Base-by-base conservation (phyloP, 2,329 filamentous ascomycete genomes). In the Exophiala phaeomuriformis region DNA sequence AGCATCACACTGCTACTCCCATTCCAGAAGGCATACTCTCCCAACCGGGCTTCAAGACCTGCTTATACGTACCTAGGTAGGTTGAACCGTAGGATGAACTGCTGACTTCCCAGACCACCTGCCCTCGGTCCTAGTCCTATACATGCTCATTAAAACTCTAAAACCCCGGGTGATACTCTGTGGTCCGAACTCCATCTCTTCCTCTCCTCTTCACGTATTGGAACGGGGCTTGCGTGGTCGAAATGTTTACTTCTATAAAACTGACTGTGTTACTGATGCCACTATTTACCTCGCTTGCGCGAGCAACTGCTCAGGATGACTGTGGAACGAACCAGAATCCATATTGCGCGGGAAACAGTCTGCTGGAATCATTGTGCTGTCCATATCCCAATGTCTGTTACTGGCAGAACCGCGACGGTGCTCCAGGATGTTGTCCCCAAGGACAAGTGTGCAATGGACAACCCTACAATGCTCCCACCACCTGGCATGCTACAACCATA, bases 351-450 rank as follows among this genome's bases (percentile, higher is more conserved):
- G 61, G 63, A 7, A 57, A 63, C 40, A 52, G 36, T 41, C 36
- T 50, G 33, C 58, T 64, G 33, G 60, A 62, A 33, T 39, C 53
- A 12, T 35, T 64, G 30, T 64, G 63, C 50, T 64, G 63, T 47
- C 52, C 56, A 8, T 59, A 52, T 41, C 61, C 61, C 19, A 55
- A 57, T 46, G 57, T 64, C 19, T 64, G 63, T 47, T 66, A 65
- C 58, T 65, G 62, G 57, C 55, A 59, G 28, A 57, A 66, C 43
- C 56, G 63, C 28, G 52, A 61, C n/a, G 62, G 64, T 4, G 45
- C 52, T 2, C 58, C 64, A 6, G 62, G 56, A 10, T 66, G 64
- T 52, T 66, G 64, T 59, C 62, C 64, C 1, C 50, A 59, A 28
- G 64, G 63, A 36, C 53, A 61, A 52, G 54, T 57, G n/a, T 66